A percentile compares a stretch with the other conserved stretches of the same genome.
Conservation (phyloP, 805 yeast genomes). For the Ogataea naganishii region DNA sequence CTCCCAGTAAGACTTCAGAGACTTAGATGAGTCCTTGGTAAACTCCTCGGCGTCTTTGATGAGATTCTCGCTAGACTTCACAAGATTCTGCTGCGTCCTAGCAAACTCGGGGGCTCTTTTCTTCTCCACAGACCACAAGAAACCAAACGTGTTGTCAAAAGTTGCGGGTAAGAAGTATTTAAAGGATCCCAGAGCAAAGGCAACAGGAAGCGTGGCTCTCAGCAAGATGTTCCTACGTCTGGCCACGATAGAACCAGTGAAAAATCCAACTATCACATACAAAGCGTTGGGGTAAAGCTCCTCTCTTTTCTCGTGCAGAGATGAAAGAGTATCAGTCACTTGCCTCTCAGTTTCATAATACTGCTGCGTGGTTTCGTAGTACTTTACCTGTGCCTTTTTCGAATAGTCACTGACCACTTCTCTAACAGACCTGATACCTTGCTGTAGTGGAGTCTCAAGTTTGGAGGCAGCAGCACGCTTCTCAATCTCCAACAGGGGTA, state of each 20-base stretch:
- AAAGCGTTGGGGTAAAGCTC: constrained; percentile 63
- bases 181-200: constrained; percentile 57
- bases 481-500: constrained; percentile 3
- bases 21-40: constrained; percentile 30
- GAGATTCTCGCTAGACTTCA: constrained; percentile 35
- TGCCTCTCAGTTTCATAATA: constrained; percentile 54
- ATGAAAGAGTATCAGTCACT: constrained; percentile 53
- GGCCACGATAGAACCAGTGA: constrained; percentile 66
- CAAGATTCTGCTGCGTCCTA: constrained; percentile 44
- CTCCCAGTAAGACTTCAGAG: constrained; percentile 21
- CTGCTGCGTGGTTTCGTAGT: constrained; percentile 38
- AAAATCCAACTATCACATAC: constrained; percentile 58
- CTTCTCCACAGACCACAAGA: constrained; percentile 54
- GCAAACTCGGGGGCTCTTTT: constrained; percentile 56
- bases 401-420: constrained; percentile 26
- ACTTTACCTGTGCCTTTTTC: constrained; percentile 25
- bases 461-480: constrained; percentile 6
- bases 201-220: constrained; percentile 47
- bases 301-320: constrained; percentile 56
- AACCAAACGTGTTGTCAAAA: constrained; percentile 46
- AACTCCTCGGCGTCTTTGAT: constrained; percentile 32
- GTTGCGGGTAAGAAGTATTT: constrained; percentile 67
- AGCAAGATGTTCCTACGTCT: constrained; percentile 55
- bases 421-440: constrained; percentile 40
- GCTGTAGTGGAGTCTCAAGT: constrained; percentile 36